These are phyloP conservation scores for Quercus alba DNA, from an alignment of 306 rosid genomes.

Conservation along the genomic window DNA sequence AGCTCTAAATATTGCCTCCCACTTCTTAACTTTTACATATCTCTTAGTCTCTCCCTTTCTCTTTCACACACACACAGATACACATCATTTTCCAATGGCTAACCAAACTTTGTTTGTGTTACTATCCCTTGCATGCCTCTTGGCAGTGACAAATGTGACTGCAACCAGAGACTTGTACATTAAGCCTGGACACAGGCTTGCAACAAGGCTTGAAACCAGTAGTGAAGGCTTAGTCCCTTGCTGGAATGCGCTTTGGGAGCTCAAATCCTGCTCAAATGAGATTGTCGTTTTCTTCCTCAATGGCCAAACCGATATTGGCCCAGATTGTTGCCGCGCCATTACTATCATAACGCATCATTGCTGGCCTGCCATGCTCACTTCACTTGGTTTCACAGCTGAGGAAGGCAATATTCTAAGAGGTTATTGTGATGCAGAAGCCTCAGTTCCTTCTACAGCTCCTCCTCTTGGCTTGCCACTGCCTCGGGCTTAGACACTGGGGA, in stretches of 20 bases:
- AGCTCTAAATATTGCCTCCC: background rate
- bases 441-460: constrained; percentile 24
- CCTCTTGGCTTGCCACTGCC: background rate
- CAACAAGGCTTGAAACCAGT: background rate
- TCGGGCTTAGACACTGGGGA: too few species aligned
- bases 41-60: background rate
- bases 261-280: constrained; percentile 39
- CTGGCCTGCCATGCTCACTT: constrained; percentile 44
- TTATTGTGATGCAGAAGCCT: constrained; percentile 32
- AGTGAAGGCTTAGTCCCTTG: constrained; percentile 12
- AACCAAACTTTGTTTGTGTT: background rate
- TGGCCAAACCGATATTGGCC: constrained; percentile 22
- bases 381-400: constrained; percentile 31
- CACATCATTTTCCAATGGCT: background rate
- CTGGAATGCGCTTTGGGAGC: constrained; percentile 30
- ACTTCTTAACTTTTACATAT: background rate
- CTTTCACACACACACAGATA: background rate
- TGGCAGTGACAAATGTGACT: background rate
- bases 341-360: constrained; percentile 33
- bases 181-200: background rate
- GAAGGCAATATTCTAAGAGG: constrained; percentile 28
- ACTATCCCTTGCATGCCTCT: background rate
- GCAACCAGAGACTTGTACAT: background rate
- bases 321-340: constrained; percentile 37
- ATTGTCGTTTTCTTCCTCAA: constrained; percentile 27